These are phyloP conservation scores for Trichomonas gallinae DNA, from an alignment of 208 protist genomes.

Conservation along the genomic window DNA sequence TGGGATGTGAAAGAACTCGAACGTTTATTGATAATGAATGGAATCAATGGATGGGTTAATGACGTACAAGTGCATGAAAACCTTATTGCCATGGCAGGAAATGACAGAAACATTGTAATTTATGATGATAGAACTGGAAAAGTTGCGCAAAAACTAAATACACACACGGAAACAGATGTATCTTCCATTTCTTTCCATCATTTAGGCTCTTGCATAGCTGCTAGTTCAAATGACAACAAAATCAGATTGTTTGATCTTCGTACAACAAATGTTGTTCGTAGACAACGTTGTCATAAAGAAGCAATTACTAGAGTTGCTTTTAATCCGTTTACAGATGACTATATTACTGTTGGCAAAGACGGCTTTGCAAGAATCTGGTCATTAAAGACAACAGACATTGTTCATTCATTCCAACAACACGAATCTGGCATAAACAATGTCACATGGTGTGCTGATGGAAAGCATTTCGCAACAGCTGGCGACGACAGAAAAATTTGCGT, in stretches of 20 bases:
- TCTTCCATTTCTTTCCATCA: background rate
- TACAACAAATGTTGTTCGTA: background rate
- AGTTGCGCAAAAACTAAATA: background rate
- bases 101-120: background rate
- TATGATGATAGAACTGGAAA: background rate
- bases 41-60: background rate
- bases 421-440: background rate
- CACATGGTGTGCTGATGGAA: background rate
- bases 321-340: background rate
- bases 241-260: background rate
- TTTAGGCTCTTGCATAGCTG: background rate
- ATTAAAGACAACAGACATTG: background rate
- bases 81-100: background rate
- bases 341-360: background rate
- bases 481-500: background rate
- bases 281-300: background rate
- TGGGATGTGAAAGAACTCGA: background rate
- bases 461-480: background rate
- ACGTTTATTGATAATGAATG: background rate
- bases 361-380: background rate
- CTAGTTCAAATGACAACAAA: background rate
- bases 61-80: background rate
- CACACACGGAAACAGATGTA: background rate
- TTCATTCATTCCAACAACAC: background rate
- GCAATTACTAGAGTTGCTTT: background rate